Conservation (phyloP, 2,329 filamentous ascomycete species). For the Claviceps digitariae region DNA sequence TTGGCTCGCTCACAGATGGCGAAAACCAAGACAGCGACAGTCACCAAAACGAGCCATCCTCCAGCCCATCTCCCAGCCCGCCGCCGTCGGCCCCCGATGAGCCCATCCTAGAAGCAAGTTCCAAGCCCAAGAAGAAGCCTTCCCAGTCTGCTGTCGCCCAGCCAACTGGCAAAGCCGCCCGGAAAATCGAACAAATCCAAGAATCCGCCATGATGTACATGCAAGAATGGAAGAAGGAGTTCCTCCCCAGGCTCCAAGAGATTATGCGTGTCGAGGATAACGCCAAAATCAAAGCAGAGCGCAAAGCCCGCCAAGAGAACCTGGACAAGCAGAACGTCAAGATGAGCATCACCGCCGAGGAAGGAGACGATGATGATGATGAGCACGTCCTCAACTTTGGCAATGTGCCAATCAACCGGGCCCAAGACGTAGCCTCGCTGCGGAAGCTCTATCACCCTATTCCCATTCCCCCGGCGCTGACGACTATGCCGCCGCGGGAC, state of each 20-base stretch:
- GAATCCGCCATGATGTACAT: constrained; percentile 52
- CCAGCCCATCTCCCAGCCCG: constrained; percentile 4
- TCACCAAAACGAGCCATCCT: constrained; percentile 1
- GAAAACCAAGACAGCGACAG: background rate
- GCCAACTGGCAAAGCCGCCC: constrained; percentile 10
- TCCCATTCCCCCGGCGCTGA: constrained; percentile 31
- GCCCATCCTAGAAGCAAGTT: background rate
- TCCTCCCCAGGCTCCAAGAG: constrained; percentile 58
- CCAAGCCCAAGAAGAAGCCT: constrained; percentile 5
- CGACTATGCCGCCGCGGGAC: constrained; percentile 43
- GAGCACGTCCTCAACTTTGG: constrained; percentile 29
- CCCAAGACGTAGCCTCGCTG: constrained; percentile 29
- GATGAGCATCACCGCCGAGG: constrained; percentile 18
- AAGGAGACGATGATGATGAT: constrained; percentile 20
- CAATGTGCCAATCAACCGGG: constrained; percentile 18
- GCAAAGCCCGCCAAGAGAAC: constrained; percentile 29
- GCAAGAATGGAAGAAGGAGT: constrained; percentile 61
- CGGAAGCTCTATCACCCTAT: constrained; percentile 40
- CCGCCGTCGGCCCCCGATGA: background rate
- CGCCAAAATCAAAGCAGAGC: constrained; percentile 31
- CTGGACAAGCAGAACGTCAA: constrained; percentile 19
- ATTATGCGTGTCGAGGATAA: constrained; percentile 41
- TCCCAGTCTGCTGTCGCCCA: background rate
- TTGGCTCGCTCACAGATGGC: constrained; percentile 16
- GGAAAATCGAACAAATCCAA: constrained; percentile 22